Conservation (phyloP, 2,329 filamentous ascomycete species). For the Colletotrichum godetiae region DNA sequence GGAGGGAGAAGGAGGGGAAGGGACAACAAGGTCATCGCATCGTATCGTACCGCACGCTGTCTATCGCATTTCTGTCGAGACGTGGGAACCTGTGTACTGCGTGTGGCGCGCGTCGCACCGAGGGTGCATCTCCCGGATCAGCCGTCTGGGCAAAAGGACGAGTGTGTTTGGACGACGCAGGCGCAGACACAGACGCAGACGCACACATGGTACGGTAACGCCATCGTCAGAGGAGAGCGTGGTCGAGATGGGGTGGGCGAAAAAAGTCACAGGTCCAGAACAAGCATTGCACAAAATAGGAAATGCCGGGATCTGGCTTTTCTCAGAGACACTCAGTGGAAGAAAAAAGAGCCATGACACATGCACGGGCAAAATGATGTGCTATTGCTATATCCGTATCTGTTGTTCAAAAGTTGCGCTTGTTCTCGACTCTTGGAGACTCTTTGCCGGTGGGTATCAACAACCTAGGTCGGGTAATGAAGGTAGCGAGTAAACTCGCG, state of each 20-base stretch:
- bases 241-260: background rate
- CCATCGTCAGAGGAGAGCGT: background rate
- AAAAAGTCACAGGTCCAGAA: background rate
- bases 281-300: background rate
- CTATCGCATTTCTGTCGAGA: background rate
- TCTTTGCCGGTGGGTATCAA: background rate
- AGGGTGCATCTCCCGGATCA: background rate
- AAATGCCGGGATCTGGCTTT: background rate
- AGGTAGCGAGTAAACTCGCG: background rate
- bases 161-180: background rate
- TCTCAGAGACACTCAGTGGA: no score
- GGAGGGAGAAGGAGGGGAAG: background rate
- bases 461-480: background rate
- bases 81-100: background rate
- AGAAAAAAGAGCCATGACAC: background rate
- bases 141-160: background rate
- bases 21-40: background rate
- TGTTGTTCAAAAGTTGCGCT: background rate
- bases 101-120: conserved; percentile 20
- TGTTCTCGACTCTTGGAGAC: background rate
- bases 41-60: background rate
- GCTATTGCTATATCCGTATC: background rate
- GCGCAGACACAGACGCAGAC: no score
- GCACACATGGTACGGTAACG: conserved; percentile 2
- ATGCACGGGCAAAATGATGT: background rate